Conservation (phyloP, 2,329 filamentous ascomycete species). For the Lachnellula occidentalis region DNA sequence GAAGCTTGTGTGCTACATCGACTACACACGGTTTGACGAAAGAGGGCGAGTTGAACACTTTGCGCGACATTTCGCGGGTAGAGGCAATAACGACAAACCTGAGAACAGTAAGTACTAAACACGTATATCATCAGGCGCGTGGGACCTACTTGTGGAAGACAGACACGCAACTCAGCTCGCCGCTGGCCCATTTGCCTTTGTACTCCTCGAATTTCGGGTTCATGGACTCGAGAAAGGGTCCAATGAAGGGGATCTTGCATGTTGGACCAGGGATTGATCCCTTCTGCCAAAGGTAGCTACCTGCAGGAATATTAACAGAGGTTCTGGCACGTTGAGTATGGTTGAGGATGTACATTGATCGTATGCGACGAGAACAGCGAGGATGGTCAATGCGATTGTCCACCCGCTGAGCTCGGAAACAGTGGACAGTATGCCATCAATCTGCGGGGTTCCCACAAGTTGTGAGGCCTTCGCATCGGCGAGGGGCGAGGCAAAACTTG, state of each 20-base stretch:
- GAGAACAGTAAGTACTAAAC: slow-evolving; percentile 2
- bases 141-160: slow-evolving; percentile 93
- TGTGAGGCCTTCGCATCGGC: slow-evolving; percentile 28
- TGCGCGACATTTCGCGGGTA: slow-evolving; percentile 89
- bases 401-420: slow-evolving; percentile 43
- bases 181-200: slow-evolving; percentile 86
- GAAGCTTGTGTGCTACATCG: slow-evolving; percentile 86
- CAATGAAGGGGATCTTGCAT: slow-evolving; percentile 81
- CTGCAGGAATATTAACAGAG: slow-evolving; percentile 38
- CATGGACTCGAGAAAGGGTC: slow-evolving; percentile 89
- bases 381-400: slow-evolving; percentile 63
- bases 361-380: slow-evolving; percentile 71
- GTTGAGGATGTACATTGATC: slow-evolving; percentile 66
- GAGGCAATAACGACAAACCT: slow-evolving; percentile 97
- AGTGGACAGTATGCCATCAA: slow-evolving; percentile 21
- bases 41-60: slow-evolving; percentile 88
- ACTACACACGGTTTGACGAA: slow-evolving; percentile 97
- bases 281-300: slow-evolving; percentile 69
- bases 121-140: background rate
- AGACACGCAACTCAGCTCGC: slow-evolving; percentile 89
- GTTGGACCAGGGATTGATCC: slow-evolving; percentile 69
- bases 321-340: background rate
- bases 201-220: slow-evolving; percentile 91
- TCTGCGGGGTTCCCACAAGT: slow-evolving; percentile 21
- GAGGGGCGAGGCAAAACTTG: slow-evolving; percentile 29